phyloP scores from a whole-genome alignment of 2,329 filamentous ascomycete species.

The Beauveria sp. region DNA sequence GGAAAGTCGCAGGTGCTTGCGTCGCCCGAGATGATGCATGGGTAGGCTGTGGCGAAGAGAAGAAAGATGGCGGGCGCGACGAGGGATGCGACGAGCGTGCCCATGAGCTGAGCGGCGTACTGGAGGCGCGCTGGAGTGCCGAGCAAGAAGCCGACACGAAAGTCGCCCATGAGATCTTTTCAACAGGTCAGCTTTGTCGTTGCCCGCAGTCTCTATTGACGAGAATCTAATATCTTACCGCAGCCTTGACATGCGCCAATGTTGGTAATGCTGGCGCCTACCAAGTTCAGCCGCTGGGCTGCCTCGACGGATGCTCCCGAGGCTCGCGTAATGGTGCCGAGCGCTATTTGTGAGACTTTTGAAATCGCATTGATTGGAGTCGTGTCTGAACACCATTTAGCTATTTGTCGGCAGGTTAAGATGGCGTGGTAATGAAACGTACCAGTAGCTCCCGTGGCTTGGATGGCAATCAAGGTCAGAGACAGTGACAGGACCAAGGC shows the following conservation, averaged over 20 bases:
- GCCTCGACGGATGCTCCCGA: constrained; percentile 3
- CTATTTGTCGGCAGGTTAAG: too few species aligned
- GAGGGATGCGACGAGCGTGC: constrained; percentile 9
- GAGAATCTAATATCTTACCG: neutral
- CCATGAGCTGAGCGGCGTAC: constrained; percentile 7
- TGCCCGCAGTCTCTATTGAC: too few species aligned
- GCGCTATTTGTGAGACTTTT: constrained; percentile 8
- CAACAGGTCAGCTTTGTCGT: neutral
- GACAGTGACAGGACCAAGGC: neutral
- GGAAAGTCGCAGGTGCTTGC: constrained; percentile 6
- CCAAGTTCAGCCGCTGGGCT: constrained; percentile 8
- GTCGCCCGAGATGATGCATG: constrained; percentile 5
- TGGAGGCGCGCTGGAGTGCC: constrained; percentile 6
- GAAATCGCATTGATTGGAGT: constrained; percentile 10
- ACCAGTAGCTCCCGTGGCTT: constrained; percentile 10
- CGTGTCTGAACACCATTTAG: neutral
- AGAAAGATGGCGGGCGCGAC: constrained; percentile 9
- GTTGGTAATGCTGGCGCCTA: constrained; percentile 10
- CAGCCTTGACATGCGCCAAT: constrained; percentile 7
- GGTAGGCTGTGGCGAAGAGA: constrained; percentile 9
- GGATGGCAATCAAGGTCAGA: constrained; percentile 7
- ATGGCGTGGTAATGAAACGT: neutral
- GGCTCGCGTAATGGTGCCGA: constrained; percentile 3
- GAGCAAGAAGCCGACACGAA: constrained; percentile 10
- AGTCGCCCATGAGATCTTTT: constrained; percentile 10